Percentiles rank a stretch among this genome's conserved stretches.
These are phyloP conservation scores for Aspergillus neoniger DNA, from an alignment of 2,329 filamentous ascomycete genomes.

Conservation along the genomic window DNA sequence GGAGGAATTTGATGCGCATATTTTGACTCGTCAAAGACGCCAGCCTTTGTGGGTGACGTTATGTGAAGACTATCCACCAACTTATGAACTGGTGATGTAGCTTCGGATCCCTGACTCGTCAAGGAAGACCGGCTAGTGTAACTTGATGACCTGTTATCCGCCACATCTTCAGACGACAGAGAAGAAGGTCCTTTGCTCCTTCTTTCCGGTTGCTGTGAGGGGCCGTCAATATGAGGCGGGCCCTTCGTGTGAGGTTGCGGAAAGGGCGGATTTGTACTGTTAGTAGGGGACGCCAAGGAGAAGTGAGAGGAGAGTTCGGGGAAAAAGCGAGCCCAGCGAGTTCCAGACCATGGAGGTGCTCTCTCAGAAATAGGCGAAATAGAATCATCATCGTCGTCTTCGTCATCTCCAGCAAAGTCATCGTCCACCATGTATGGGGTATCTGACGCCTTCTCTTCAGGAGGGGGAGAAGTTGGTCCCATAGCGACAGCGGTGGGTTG, in stretches of 20 bases:
- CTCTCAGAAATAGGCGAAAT: conserved; percentile 31
- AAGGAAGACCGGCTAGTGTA: conserved; percentile 40
- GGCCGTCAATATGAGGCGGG: neutral
- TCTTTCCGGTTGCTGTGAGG: neutral
- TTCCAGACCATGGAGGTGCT: conserved; percentile 21
- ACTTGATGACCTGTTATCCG: conserved; percentile 37
- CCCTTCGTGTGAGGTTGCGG: conserved; percentile 3
- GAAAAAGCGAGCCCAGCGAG: conserved; percentile 31
- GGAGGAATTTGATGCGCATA: conserved; percentile 18
- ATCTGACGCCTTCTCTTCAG: neutral
- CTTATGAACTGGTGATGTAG: conserved; percentile 19
- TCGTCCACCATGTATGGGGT: neutral
- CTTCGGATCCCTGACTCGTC: conserved; percentile 35
- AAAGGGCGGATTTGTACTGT: conserved; percentile 12
- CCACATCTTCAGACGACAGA: conserved; percentile 27
- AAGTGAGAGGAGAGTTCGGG: conserved; percentile 34
- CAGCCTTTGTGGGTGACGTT: conserved; percentile 25
- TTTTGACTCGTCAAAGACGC: conserved; percentile 39
- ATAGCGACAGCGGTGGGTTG: neutral
- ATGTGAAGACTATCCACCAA: conserved; percentile 29
- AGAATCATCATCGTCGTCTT: conserved; percentile 13
- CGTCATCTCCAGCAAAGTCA: conserved; percentile 11
- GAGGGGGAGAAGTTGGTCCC: neutral
- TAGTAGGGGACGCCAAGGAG: conserved; percentile 28
- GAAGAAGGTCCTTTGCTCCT: conserved; percentile 16